Evolutionary conservation across 2,329 filamentous ascomycete species (phyloP).

Genomic region (Colletotrichum graminicola): DNA sequence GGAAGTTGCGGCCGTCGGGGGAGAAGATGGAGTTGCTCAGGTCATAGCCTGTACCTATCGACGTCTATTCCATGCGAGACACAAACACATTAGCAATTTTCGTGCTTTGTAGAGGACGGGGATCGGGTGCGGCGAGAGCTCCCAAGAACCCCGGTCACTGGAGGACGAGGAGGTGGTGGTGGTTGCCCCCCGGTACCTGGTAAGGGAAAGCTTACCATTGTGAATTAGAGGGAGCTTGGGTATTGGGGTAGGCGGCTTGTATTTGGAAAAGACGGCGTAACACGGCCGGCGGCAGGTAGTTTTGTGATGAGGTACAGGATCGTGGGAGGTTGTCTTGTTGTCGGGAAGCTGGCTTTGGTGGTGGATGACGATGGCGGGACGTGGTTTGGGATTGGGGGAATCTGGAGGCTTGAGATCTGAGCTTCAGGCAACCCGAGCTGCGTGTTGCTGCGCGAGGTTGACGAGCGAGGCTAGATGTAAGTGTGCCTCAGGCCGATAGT

Average conservation of each 20-base stretch:
- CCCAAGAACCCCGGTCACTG: conserved; percentile 17
- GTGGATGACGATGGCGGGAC: conserved; percentile 41
- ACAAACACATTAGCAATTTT: neutral
- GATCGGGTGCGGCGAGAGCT: conserved; percentile 21
- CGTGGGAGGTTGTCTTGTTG: conserved; percentile 13
- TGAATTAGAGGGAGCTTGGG: conserved; percentile 42
- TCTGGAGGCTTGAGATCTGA: conserved; percentile 42
- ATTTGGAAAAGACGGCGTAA: neutral
- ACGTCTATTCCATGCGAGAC: conserved; percentile 74
- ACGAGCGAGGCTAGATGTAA: conserved; percentile 36
- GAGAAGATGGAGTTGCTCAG: conserved; percentile 99
- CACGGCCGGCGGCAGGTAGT: conserved; percentile 5
- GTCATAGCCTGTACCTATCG: conserved; percentile 99
- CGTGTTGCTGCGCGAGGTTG: conserved; percentile 43
- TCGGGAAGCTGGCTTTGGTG: conserved; percentile 24
- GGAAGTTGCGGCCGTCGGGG: conserved; percentile 98
- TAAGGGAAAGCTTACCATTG: conserved; percentile 50
- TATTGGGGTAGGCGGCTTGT: conserved; percentile 14
- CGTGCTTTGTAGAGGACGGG: neutral
- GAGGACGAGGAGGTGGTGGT: neutral
- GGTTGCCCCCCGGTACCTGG: conserved; percentile 41
- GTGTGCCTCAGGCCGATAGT: conserved; percentile 33
- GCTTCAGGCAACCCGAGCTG: conserved; percentile 44
- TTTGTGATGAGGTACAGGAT: conserved; percentile 20
- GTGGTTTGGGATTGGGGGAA: conserved; percentile 43